Evolutionary conservation across 768 basidiomycete species (phyloP).

Genomic region (Trametes gibbosa): DNA sequence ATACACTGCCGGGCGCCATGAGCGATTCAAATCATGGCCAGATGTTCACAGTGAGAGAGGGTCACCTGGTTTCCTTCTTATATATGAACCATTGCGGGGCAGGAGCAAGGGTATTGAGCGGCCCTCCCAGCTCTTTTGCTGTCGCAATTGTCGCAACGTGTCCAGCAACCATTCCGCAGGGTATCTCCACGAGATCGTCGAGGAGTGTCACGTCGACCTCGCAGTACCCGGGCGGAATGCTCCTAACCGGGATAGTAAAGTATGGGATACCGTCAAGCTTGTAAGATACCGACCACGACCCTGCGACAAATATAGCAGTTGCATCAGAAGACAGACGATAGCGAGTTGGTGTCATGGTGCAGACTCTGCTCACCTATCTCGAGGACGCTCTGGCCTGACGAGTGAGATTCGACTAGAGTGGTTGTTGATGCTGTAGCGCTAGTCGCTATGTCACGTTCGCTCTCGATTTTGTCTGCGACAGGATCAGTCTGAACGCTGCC

Average conservation of each 20-base stretch:
- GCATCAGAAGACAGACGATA: too few species aligned
- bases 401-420: background rate
- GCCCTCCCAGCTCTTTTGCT: background rate
- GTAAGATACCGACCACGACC: background rate
- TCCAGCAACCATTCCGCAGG: conserved; percentile 13
- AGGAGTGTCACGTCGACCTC: conserved; percentile 8
- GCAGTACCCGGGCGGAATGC: conserved; percentile 2
- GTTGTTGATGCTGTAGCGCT: background rate
- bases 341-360: too few species aligned
- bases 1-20: too few species aligned
- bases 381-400: background rate
- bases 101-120: background rate
- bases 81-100: conserved; percentile 10
- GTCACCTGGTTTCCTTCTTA: background rate
- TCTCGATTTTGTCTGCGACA: too few species aligned
- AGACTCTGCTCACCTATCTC: background rate
- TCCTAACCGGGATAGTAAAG: background rate
- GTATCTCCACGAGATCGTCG: background rate
- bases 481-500: too few species aligned
- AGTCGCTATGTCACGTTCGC: too few species aligned
- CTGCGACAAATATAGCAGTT: background rate
- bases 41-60: too few species aligned
- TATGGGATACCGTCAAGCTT: conserved; percentile 7
- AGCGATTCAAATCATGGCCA: too few species aligned
- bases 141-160: conserved; percentile 3